Evolutionary conservation across 1,284 basidiomycete genomes (phyloP), one percentile per base, ranked within the genome.

Genomic region (Porodaedalea pini): DNA sequence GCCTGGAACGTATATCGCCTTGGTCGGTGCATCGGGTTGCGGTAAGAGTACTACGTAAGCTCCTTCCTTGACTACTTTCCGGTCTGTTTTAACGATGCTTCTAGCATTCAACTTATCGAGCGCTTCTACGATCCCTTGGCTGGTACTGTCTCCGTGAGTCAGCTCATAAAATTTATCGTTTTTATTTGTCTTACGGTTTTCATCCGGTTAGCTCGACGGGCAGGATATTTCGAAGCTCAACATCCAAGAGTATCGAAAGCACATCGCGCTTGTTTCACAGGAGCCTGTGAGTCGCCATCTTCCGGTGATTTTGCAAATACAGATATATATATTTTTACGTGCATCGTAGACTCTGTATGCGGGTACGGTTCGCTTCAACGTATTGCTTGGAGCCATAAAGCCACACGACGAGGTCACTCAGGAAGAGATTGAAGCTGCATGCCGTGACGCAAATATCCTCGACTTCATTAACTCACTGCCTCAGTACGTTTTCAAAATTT

Each of bases 401-500:
- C 90, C 92, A 1, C 70, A 74, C 44, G 80, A 81, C 0, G 83
- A 96, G 66, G 90, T 98, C 13, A 92, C 92, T 0, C 87, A 97
- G 63, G 85, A 90, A 62, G 92, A 98, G 70, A 78, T 99, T 43
- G 86, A 93, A 66, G 74, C 78, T 15, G 94, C 85, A 2, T 97
- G 92, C 72, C 83, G 85, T 54, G 82, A 89, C 65, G 94, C 90
- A 61, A 95, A 92, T 73, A 95, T 98, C 63, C 75, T 94, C 60
- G 94, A 98, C 63, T 98, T 98, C 75, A 89, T 98, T 68, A 73
- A 82, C 65, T 86, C 84, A 0, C 74, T 99, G 4, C 96, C 96
- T 1, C 81, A 95, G 45, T 47, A 7, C 23, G 45, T 31, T 34
- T 11, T 4, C 7, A 4, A 31, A 47, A 2, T 25, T 29, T 47